A percentile compares a stretch with the other conserved stretches of the same genome.
phyloP scores from a whole-genome alignment of 257 asterid species.

The Eucommia ulmoides region DNA sequence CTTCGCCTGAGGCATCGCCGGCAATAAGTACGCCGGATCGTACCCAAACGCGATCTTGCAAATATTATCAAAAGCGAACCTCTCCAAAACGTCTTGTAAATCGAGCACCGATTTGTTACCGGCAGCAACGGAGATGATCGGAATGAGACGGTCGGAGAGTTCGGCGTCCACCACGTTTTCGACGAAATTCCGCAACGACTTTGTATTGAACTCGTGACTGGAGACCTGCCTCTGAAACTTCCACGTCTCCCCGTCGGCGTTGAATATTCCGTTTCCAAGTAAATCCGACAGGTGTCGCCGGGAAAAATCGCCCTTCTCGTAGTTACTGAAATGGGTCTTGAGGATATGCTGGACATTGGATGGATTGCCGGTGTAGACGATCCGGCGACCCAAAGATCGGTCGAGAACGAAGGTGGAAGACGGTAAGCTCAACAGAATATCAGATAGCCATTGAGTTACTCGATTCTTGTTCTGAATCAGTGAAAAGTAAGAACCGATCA shows the following conservation, averaged over 20 bases:
- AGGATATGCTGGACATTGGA: conserved; percentile 58
- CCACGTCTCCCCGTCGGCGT: conserved; percentile 49
- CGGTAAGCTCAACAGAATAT: neutral
- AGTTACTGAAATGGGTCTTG: conserved; percentile 32
- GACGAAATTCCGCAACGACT: conserved; percentile 40
- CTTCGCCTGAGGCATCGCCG: conserved; percentile 28
- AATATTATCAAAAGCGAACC: conserved; percentile 61
- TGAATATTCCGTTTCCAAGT: conserved; percentile 59
- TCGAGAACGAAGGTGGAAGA: neutral
- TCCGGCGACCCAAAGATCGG: conserved; percentile 37
- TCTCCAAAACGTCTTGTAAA: conserved; percentile 47
- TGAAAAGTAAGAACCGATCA: neutral
- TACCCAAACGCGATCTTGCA: conserved; percentile 54
- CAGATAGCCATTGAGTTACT: neutral
- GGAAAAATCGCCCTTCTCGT: conserved; percentile 33
- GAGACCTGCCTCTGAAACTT: conserved; percentile 47
- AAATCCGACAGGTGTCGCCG: conserved; percentile 24
- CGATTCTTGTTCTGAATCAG: neutral
- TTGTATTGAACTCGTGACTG: conserved; percentile 49
- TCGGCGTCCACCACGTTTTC: conserved; percentile 43
- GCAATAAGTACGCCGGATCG: conserved; percentile 42
- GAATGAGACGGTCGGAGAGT: conserved; percentile 30
- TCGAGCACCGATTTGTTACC: conserved; percentile 17
- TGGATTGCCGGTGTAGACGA: conserved; percentile 48
- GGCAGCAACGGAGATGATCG: conserved; percentile 23